These are phyloP conservation scores for Cubamyces sp. DNA, from an alignment of 768 basidiomycete species.

Conservation along the genomic window DNA sequence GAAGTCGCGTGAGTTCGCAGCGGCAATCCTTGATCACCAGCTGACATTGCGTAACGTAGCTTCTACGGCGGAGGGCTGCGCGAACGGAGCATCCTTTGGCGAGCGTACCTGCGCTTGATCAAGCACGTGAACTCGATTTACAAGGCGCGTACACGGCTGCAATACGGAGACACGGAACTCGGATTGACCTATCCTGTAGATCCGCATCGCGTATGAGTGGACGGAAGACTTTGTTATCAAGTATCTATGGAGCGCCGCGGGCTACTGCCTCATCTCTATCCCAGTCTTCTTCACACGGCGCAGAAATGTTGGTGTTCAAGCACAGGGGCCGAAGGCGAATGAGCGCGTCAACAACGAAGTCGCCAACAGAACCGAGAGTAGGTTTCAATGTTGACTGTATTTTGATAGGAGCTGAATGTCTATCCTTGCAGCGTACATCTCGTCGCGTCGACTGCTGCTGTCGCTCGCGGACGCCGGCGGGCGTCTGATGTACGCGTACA, in stretches of 20 bases:
- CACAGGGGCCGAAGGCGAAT: conserved; percentile 11
- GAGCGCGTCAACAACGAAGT: conserved; percentile 39
- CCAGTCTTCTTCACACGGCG: conserved; percentile 78
- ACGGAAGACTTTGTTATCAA: conserved; percentile 98
- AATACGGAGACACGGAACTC: too few relatives aligned
- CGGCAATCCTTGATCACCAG: too few relatives aligned
- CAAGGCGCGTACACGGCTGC: conserved; percentile 56
- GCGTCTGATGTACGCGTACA: conserved; percentile 95
- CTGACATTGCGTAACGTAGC: conserved; percentile 41
- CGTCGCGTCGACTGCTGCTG: conserved; percentile 86
- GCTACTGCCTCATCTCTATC: conserved; percentile 90
- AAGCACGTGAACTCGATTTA: conserved; percentile 92
- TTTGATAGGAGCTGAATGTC: too few relatives aligned
- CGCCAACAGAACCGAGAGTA: conserved; percentile 56
- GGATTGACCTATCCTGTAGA: conserved; percentile 44
- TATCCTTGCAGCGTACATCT: conserved; percentile 72
- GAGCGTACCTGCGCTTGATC: conserved; percentile 79
- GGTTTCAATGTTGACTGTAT: conserved; percentile 12
- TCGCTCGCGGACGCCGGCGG: conserved; percentile 98
- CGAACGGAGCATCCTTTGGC: conserved; percentile 80
- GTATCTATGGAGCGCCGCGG: conserved; percentile 92
- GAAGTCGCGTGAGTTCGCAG: conserved; percentile 93
- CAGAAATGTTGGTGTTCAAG: conserved; percentile 35
- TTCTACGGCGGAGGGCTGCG: conserved; percentile 90
- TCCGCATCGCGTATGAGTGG: conserved; percentile 92